Evolutionary conservation across 169 alveolate genomes (phyloP).

Genomic region (Plasmodium gaboni): DNA sequence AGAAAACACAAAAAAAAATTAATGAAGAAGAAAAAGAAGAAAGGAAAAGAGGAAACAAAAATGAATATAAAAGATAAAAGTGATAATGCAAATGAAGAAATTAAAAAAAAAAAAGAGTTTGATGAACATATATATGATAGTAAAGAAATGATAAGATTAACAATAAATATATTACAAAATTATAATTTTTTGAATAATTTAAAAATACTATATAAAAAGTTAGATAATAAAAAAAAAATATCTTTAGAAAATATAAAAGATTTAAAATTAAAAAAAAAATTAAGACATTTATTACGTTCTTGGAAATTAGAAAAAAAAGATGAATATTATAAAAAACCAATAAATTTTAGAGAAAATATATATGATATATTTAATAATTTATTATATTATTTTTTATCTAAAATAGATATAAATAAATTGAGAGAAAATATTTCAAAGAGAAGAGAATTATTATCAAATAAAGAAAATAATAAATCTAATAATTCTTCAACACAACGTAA

Average conservation of each 20-base stretch:
- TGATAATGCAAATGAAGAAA: neutral
- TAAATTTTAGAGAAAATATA: constrained; percentile 82
- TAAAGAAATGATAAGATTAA: constrained; percentile 75
- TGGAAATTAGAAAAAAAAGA: constrained; percentile 78
- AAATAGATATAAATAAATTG: constrained; percentile 78
- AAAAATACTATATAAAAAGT: constrained; percentile 63
- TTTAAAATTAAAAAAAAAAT: constrained; percentile 81
- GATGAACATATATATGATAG: constrained; percentile 74
- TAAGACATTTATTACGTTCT: constrained; percentile 85
- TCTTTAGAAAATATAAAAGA: constrained; percentile 77
- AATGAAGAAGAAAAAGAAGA: neutral
- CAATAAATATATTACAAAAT: constrained; percentile 65
- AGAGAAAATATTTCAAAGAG: constrained; percentile 71
- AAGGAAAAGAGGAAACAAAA: neutral
- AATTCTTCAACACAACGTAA: neutral
- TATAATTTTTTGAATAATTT: constrained; percentile 73
- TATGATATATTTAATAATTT: constrained; percentile 77
- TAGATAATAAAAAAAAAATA: constrained; percentile 76
- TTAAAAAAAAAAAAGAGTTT: constrained; percentile 9
- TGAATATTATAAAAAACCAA: constrained; percentile 78
- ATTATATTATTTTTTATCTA: constrained; percentile 78
- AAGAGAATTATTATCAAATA: constrained; percentile 29
- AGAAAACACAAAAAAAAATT: neutral
- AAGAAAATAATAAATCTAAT: constrained; percentile 12
- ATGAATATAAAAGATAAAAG: neutral